phyloP scores from a whole-genome alignment of 495 filamentous ascomycete species.

The Neurospora pannonica region DNA sequence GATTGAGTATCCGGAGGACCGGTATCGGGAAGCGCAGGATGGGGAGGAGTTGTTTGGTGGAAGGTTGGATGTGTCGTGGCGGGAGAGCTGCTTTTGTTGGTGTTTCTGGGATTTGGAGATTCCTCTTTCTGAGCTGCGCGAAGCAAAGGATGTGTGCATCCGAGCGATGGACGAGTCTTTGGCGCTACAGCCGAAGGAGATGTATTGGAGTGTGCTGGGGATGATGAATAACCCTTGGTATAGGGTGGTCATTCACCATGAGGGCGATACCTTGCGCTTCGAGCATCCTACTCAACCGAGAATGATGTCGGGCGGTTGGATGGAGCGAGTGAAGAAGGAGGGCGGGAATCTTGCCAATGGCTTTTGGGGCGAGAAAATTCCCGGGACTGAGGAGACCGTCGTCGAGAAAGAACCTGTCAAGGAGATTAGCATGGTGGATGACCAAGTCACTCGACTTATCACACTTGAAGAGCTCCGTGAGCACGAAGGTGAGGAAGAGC shows the following conservation, averaged over 20 bases:
- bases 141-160: conserved; percentile 66
- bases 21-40: conserved; percentile 58
- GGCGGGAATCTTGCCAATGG: conserved; percentile 77
- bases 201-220: conserved; percentile 94
- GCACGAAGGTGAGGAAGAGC: conserved; percentile 55
- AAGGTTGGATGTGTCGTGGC: conserved; percentile 68
- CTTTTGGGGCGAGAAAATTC: conserved; percentile 72
- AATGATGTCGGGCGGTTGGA: conserved; percentile 78
- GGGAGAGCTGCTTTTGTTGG: conserved; percentile 85
- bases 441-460: conserved; percentile 52
- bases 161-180: conserved; percentile 89
- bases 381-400: conserved; percentile 43
- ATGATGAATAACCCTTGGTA: conserved; percentile 99
- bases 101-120: conserved; percentile 85
- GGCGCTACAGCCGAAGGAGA: conserved; percentile 80
- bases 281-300: conserved; percentile 88
- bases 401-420: conserved; percentile 35
- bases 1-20: conserved; percentile 80
- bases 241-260: conserved; percentile 66
- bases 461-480: conserved; percentile 62
- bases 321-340: conserved; percentile 85
- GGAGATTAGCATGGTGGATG: conserved; percentile 75
- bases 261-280: conserved; percentile 59
- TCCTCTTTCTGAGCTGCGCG: conserved; percentile 48
- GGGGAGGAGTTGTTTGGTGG: conserved; percentile 67